A percentile compares a stretch with the other conserved stretches of the same genome.
Conservation (phyloP, 768 basidiomycete species). For the Lactarius hengduanensis region DNA sequence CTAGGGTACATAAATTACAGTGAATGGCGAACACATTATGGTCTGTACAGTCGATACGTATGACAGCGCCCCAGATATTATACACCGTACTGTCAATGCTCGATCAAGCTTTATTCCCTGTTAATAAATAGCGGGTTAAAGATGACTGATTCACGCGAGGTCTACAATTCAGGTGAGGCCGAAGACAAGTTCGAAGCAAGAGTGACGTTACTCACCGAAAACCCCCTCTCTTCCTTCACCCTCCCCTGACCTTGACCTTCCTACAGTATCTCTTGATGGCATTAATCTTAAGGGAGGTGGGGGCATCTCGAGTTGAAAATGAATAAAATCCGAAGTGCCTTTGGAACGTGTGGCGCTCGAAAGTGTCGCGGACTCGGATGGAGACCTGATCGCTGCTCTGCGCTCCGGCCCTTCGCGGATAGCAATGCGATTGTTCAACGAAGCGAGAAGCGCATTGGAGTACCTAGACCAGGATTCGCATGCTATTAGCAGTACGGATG, state of each 20-base stretch:
- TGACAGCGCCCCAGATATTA: not conserved
- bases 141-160: not conserved
- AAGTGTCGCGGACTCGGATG: not conserved
- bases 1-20: not conserved
- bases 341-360: not conserved
- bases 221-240: not conserved
- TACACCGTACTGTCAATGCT: not conserved
- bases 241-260: not conserved
- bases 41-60: not conserved
- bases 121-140: not conserved
- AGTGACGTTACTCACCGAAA: not conserved
- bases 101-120: not conserved
- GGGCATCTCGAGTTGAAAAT: not conserved
- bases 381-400: not conserved
- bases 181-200: not conserved
- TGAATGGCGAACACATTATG: not conserved
- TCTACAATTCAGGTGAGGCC: not conserved
- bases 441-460: constrained; percentile 17
- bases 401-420: not conserved
- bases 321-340: not conserved
- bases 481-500: not conserved
- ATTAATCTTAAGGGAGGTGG: not conserved
- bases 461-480: constrained; percentile 4
- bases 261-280: not conserved
- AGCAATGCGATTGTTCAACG: constrained; percentile 19